Evolutionary conservation across 2,329 filamentous ascomycete species (phyloP), one percentile per base, ranked within the genome.

Genomic region (Aphanoascus verrucosus): DNA sequence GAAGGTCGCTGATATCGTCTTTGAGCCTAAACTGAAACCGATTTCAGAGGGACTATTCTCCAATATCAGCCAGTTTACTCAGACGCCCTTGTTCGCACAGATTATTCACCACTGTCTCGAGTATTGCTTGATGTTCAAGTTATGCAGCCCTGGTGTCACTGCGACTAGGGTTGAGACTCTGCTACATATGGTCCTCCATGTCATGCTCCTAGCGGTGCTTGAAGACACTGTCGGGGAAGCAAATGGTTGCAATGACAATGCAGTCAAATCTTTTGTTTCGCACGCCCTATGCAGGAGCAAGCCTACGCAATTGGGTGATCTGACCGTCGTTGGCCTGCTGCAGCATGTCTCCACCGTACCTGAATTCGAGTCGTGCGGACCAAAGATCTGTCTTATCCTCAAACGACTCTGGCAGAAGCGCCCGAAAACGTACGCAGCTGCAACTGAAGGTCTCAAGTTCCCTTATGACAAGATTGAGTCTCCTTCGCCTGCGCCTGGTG

Each of bases 131-230:
- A 81, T 84, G 31, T 83, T 83, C 19, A 75, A 81, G 52, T 77
- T 78, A 46, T 77, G 81, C 28, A 88, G 86, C 0, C 85, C 88
- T 0, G 81, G 77, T 15, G 84, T 97, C 23, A 87, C 88, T 7
- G 76, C 79, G 9, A 94, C 90, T 1, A 81, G 93, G 51, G 78
- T 96, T 7, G 93, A 98, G 70, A 85, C 88, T 0, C 96, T 94
- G 69, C 72, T 97, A 32, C 91, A 97, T 64, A 86, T 96, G 44
- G 84, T 95, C 1, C 72, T 98, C 32, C 93, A 98, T 67, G 76
- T 98, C 9, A 78, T 88, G 3, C 79, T 97, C 40, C 82, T 96
- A 49, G 90, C 90, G 12, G 83, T 94, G 41, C 74, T 86, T 2
- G 93, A 97, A 69, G 93, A 97, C 63, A 76, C 79, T 61, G 75